Evolutionary conservation across 2,329 filamentous ascomycete genomes (phyloP).

Genomic region (Teratosphaeria pseudoeucalypti): DNA sequence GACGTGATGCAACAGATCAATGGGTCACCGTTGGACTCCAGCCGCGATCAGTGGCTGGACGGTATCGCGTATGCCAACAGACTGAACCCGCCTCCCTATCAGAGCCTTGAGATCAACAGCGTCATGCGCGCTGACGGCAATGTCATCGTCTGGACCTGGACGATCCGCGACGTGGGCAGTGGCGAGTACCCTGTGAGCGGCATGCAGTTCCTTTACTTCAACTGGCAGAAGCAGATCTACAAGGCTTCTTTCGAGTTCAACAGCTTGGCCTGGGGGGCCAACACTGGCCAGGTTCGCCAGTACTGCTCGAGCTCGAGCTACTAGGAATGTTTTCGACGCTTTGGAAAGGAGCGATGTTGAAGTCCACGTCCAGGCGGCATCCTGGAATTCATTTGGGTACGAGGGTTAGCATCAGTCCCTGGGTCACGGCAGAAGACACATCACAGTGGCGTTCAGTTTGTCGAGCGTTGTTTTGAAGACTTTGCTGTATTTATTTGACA

Average conservation of each 20-base stretch:
- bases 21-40: neutral
- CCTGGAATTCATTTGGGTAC: no score
- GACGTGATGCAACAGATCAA: neutral
- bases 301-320: neutral
- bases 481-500: no score
- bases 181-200: slow-evolving; percentile 4
- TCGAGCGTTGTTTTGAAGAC: no score
- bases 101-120: neutral
- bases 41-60: neutral
- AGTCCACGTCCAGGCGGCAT: no score
- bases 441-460: no score
- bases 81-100: neutral
- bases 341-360: no score
- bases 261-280: slow-evolving; percentile 6
- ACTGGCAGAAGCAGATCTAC: slow-evolving; percentile 3
- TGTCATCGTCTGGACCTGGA: neutral
- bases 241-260: slow-evolving; percentile 8
- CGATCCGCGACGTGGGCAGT: neutral
- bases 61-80: neutral
- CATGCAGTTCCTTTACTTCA: slow-evolving; percentile 4
- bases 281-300: neutral
- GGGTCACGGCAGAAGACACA: no score
- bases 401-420: no score
- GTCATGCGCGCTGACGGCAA: neutral
- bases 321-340: no score